Base-by-base conservation (phyloP, 169 alveolate species). In the Plasmodium malariae region DNA sequence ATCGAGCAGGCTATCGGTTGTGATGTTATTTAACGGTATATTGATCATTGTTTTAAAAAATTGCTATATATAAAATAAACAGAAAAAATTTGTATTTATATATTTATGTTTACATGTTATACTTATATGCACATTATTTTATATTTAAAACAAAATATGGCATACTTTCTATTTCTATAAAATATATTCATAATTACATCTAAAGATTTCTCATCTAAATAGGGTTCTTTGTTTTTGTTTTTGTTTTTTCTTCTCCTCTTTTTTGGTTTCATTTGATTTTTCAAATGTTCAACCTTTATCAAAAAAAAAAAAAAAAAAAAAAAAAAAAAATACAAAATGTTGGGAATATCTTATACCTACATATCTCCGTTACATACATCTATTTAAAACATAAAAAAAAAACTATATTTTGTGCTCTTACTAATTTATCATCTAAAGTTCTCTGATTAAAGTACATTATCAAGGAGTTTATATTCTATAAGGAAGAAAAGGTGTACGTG, bases 381-480 rank as follows among this genome's bases (percentile, higher is more conserved):
- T 43, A 37, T 68, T 24, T 19, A n/a, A n/a, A n/a, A n/a, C n/a
- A n/a, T n/a, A n/a, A n/a, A n/a, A n/a, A n/a, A n/a, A n/a, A n/a
- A n/a, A n/a, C n/a, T n/a, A 69, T 19, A 69, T 69, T 5, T 65
- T 65, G 9, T 40, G 7, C n/a, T 17, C 49, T 36, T 83, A 83
- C 91, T 57, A 67, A 24, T 68, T 68, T 65, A 9, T 68, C 91
- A 48, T 83, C 91, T 11, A 83, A 51, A 30, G 36, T 36, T 43
- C 91, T 49, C 32, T 83, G 91, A 21, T 83, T 83, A 59, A 83
- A 83, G 26, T 83, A 83, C 30, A 62, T 60, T 4, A 83, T 83
- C 54, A 83, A 34, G 11, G 91, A 71, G 37, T 57, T 71, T 12
- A 68, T 83, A 34, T 83, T 83, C 85, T 83, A 24, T 17, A 62